Base-by-base conservation (phyloP, 1,284 basidiomycete species). In the Exobasidium rhododendri region DNA sequence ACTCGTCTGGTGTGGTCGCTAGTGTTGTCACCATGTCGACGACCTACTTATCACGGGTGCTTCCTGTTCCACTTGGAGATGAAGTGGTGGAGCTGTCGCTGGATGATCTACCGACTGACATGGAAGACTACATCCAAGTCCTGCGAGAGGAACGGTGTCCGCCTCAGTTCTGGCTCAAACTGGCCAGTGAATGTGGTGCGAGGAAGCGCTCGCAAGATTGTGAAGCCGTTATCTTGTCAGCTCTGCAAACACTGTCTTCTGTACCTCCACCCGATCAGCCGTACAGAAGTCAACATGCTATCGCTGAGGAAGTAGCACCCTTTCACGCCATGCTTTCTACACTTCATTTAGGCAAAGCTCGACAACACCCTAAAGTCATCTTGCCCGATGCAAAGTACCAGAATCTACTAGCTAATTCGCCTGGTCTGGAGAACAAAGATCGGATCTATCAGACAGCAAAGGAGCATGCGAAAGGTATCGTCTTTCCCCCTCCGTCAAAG, bases 241-340 rank as follows among this genome's bases (percentile, higher is more conserved):
- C 52, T 14, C n/a, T 55, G 5, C 52, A 55, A 26, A 55, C 52
- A 24, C 30, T 55, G 17, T n/a, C 52, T 13, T 5, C 14, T 28
- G 24, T 50, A 24, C 47, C 47, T 20, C 47, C 47, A 4, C 47
- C 47, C 14, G 47, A 26, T 20, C 2, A 55, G 31, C 26, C 20
- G 14, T 55, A 55, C 30, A 26, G 52, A 55, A 35, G 32, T 44
- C 31, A 44, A 35, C 52, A 55, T 17, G 52, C 52, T 35, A 40
- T 44, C 26, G 52, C 52, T n/a, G 52, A 55, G 28, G 52, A 55
- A 44, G 22, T 35, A 24, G 52, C 52, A 24, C 52, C 52, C 28
- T 55, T 55, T 55, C 52, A 55, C 28, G 52, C 52, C 14, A 55
- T 55, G 52, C 52, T 55, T 32, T 43, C 52, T 31, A 55, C 52